A percentile compares a stretch with the other conserved stretches of the same genome.
These are phyloP conservation scores for Leptodermis oblonga DNA, from an alignment of 257 asterid species.

Conservation along the genomic window DNA sequence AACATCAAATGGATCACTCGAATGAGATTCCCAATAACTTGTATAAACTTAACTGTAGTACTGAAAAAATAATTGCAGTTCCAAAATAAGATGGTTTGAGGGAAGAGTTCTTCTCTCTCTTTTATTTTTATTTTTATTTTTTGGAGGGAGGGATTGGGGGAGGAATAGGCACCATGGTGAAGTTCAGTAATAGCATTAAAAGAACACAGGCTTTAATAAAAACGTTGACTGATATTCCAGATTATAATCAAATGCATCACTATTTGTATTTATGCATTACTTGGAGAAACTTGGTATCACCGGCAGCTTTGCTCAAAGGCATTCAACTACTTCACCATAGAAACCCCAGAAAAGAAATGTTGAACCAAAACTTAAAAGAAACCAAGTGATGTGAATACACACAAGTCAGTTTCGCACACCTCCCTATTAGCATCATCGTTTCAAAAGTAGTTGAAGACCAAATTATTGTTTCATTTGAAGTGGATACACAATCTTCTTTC, in stretches of 20 bases:
- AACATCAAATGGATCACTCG: neutral
- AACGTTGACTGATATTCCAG: too few relatives aligned
- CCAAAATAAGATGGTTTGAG: too few relatives aligned
- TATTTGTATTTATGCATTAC: neutral
- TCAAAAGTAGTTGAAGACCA: neutral
- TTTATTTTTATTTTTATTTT: too few relatives aligned
- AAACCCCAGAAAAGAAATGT: neutral
- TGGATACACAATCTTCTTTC: neutral
- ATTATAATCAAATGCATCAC: neutral
- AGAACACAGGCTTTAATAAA: too few relatives aligned
- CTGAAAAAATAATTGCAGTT: neutral
- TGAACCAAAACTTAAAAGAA: neutral
- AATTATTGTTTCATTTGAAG: neutral
- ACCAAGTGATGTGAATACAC: neutral
- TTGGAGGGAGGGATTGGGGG: too few relatives aligned
- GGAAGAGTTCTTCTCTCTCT: neutral
- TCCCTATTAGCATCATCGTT: neutral
- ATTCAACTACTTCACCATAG: neutral
- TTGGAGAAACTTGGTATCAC: neutral
- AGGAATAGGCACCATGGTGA: too few relatives aligned
- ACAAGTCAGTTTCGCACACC: neutral
- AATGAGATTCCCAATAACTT: neutral
- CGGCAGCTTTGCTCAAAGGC: neutral
- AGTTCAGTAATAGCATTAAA: too few relatives aligned
- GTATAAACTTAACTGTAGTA: neutral